phyloP scores from a whole-genome alignment of 441 rosid genomes.

The Codiaeum variegatum region DNA sequence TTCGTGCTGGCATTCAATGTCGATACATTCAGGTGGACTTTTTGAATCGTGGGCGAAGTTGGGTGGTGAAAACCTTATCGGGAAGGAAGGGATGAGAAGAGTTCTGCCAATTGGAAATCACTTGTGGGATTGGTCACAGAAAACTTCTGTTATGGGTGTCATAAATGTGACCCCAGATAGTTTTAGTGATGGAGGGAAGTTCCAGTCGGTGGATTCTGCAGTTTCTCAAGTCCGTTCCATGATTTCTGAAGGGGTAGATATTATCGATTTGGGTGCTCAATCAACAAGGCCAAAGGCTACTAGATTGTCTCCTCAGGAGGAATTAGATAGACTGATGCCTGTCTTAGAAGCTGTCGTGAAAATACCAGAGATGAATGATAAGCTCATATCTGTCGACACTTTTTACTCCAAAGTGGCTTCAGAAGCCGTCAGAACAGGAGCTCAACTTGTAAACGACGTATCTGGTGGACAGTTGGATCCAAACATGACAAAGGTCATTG shows the following conservation, averaged over 20 bases:
- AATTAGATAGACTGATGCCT: constrained; percentile 66
- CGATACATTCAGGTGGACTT: constrained; percentile 49
- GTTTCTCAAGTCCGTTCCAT: constrained; percentile 64
- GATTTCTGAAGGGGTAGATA: constrained; percentile 79
- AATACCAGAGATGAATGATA: constrained; percentile 85
- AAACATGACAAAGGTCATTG: constrained; percentile 63
- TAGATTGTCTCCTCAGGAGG: constrained; percentile 62
- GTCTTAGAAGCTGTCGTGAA: constrained; percentile 59
- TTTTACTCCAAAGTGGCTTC: constrained; percentile 83
- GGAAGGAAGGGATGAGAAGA: constrained; percentile 72
- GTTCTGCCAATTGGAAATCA: constrained; percentile 66
- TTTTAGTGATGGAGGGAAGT: constrained; percentile 89
- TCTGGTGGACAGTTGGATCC: constrained; percentile 76
- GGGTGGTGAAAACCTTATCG: constrained; percentile 71
- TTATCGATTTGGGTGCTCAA: constrained; percentile 88
- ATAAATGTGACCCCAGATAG: constrained; percentile 94
- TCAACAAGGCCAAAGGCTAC: constrained; percentile 84
- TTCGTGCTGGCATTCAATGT: constrained; percentile 75
- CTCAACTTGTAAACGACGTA: constrained; percentile 80
- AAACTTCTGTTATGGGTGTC: constrained; percentile 77
- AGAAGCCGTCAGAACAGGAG: constrained; percentile 79
- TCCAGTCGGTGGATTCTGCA: constrained; percentile 59
- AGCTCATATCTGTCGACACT: constrained; percentile 80
- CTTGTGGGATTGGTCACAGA: constrained; percentile 78
- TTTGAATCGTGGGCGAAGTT: constrained; percentile 66